These are phyloP conservation scores for Berkeleyomyces basicola DNA, from an alignment of 2,329 filamentous ascomycete genomes.

Conservation along the genomic window DNA sequence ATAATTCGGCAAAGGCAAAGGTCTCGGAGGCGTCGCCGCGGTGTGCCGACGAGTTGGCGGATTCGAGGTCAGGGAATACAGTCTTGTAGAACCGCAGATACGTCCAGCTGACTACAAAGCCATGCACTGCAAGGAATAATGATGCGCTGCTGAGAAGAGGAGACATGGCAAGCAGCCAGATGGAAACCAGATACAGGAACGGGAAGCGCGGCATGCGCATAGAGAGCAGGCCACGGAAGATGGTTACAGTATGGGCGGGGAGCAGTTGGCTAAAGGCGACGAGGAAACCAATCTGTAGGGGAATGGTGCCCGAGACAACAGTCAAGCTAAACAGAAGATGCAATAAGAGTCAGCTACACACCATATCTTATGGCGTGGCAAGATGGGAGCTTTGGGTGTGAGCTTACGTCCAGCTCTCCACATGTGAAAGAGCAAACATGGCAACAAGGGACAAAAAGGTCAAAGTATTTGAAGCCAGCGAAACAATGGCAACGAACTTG, in stretches of 20 bases:
- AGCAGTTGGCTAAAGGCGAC: constrained; percentile 96
- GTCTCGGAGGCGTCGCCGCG: constrained; percentile 90
- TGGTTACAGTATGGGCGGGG: constrained; percentile 87
- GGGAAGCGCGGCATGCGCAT: constrained; percentile 63
- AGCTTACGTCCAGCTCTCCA: constrained; percentile 52
- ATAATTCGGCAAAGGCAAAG: constrained; percentile 91
- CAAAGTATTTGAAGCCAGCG: constrained; percentile 64
- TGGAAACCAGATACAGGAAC: constrained; percentile 56
- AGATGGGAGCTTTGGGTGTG: background rate
- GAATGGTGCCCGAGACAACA: constrained; percentile 73
- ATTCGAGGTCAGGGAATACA: constrained; percentile 51
- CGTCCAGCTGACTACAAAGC: constrained; percentile 79
- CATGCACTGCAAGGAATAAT: constrained; percentile 61
- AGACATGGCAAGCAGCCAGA: constrained; percentile 46
- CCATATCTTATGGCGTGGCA: background rate
- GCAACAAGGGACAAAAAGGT: constrained; percentile 57
- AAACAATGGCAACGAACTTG: constrained; percentile 67
- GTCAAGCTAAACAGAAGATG: constrained; percentile 41
- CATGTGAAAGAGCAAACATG: constrained; percentile 54
- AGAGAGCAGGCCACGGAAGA: constrained; percentile 76
- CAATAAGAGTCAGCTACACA: constrained; percentile 14
- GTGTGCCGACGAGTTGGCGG: constrained; percentile 39
- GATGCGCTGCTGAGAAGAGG: constrained; percentile 52
- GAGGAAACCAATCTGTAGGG: constrained; percentile 82
- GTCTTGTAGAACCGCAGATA: constrained; percentile 92